phyloP scores from a whole-genome alignment of 805 yeast species.

The Candida arabinofermentans region DNA sequence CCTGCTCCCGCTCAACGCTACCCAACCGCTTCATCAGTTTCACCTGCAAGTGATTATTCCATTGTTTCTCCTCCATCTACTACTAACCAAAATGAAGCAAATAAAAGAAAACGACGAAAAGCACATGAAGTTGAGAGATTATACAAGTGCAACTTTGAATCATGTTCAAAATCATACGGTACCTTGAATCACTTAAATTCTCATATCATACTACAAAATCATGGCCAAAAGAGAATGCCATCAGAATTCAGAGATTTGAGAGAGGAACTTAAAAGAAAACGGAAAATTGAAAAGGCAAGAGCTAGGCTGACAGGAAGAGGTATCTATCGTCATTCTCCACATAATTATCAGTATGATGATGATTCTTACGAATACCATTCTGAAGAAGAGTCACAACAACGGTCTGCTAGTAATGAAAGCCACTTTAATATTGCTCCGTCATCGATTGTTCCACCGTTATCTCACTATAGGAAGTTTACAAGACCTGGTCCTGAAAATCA shows the following conservation, averaged over 20 bases:
- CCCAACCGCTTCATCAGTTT: constrained; percentile 3
- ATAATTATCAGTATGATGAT: not conserved
- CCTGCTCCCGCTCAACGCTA: constrained; percentile 2
- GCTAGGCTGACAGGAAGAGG: constrained; percentile 13
- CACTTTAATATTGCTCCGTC: not conserved
- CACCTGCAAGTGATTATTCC: not conserved
- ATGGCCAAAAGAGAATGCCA: constrained; percentile 51
- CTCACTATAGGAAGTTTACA: no score
- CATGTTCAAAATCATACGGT: constrained; percentile 53
- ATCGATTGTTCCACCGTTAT: not conserved
- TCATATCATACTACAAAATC: constrained; percentile 49
- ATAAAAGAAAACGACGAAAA: constrained; percentile 48
- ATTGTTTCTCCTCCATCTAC: not conserved
- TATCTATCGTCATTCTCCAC: constrained; percentile 2
- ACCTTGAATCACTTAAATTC: constrained; percentile 58
- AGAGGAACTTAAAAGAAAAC: constrained; percentile 34
- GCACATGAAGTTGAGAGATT: constrained; percentile 53
- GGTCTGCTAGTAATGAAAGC: not conserved
- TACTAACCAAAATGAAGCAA: constrained; percentile 2
- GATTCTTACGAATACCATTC: not conserved
- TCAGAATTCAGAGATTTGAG: constrained; percentile 51
- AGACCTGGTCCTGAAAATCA: no score
- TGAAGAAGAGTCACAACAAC: not conserved
- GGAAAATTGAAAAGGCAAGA: constrained; percentile 19
- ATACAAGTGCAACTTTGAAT: constrained; percentile 43